A percentile compares a stretch with the other conserved stretches of the same genome.
Conservation (phyloP, 805 yeast genomes). For the Starmerella riodocensis region DNA sequence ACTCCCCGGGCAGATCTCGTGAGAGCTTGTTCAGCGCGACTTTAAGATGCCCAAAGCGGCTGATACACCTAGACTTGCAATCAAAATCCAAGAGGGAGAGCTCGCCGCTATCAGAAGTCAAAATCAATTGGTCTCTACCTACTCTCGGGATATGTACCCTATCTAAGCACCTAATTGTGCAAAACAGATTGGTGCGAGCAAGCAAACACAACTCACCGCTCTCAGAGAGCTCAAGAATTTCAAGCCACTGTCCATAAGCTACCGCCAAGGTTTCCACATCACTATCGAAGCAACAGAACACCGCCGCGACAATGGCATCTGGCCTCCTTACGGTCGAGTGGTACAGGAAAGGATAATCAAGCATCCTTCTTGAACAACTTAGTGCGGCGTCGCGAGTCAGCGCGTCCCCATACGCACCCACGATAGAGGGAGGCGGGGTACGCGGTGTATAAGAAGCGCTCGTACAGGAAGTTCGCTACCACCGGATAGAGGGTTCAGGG, state of each 20-base stretch:
- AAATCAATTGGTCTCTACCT: slow-evolving; percentile 42
- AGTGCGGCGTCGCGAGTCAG: too few relatives aligned
- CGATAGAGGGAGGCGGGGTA: too few relatives aligned
- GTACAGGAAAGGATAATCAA: too few relatives aligned
- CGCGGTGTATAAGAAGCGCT: too few relatives aligned
- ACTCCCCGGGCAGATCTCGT: slow-evolving; percentile 62
- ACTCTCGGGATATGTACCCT: slow-evolving; percentile 43
- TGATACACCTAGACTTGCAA: slow-evolving; percentile 22
- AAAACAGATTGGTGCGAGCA: slow-evolving; percentile 39
- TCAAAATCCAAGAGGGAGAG: slow-evolving; percentile 41
- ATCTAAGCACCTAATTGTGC: slow-evolving; percentile 41
- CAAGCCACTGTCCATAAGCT: slow-evolving; percentile 43
- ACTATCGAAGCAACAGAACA: slow-evolving; percentile 52
- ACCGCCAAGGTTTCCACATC: slow-evolving; percentile 46
- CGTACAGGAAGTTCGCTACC: too few relatives aligned
- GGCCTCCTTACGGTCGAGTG: slow-evolving; percentile 52
- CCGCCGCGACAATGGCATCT: slow-evolving; percentile 38
- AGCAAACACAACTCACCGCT: slow-evolving; percentile 42
- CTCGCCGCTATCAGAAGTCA: slow-evolving; percentile 73
- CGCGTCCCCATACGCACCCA: too few relatives aligned
- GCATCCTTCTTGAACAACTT: too few relatives aligned
- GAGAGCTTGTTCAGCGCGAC: slow-evolving; percentile 55
- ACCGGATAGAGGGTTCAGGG: too few relatives aligned
- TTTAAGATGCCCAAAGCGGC: slow-evolving; percentile 27
- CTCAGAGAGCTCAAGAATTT: slow-evolving; percentile 40